Base-by-base conservation (phyloP, 768 basidiomycete species). In the Russula sp. region DNA sequence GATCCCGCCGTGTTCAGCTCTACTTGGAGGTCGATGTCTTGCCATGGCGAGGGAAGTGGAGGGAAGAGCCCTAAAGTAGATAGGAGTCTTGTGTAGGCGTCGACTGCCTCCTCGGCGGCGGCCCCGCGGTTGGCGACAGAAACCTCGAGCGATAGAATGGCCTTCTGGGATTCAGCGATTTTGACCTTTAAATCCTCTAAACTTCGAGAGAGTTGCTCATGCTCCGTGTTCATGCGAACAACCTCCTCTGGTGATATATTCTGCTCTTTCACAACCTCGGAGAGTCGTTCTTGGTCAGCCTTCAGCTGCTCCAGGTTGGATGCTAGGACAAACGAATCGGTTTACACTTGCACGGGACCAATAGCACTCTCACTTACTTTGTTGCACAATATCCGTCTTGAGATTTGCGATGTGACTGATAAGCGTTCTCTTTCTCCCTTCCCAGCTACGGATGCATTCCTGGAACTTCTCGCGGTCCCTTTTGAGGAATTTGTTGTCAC, bases 241-340 rank as follows among this genome's bases (percentile, higher is more conserved):
- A 97, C 93, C 73, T 99, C 95, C 72, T 95, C 92, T 0, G 90
- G 88, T 1, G 90, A 83, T 47, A 99, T 80, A 69, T 97, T 95
- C 72, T 99, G 97, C 36, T 77, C 83, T 68, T 86, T 86, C 34
- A 98, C 90, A 2, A 86, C 80, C 0, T 80, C 78, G 9, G 76
- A 74, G 29, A 94, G 77, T 58, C 79, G 81, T 29, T 77, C 77
- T 65, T 88, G 82, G 67, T 94, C 90, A 32, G 73, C 71, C 64
- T 81, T 82, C 38, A 90, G 78, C 49, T 81, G 78, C 45, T 85
- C 83, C 41, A 93, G 75, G 58, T 85, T 81, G 43, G 60, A 57
- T 18, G 47, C 61, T 67, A 36, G 35, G 45, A 38, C 10, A 13
- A 39, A 48, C 50, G 18, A 22, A 43, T 50, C 16, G 56, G 25